Conservation (phyloP, 2,329 filamentous ascomycete species). For the Neofusicoccum cordaticola region DNA sequence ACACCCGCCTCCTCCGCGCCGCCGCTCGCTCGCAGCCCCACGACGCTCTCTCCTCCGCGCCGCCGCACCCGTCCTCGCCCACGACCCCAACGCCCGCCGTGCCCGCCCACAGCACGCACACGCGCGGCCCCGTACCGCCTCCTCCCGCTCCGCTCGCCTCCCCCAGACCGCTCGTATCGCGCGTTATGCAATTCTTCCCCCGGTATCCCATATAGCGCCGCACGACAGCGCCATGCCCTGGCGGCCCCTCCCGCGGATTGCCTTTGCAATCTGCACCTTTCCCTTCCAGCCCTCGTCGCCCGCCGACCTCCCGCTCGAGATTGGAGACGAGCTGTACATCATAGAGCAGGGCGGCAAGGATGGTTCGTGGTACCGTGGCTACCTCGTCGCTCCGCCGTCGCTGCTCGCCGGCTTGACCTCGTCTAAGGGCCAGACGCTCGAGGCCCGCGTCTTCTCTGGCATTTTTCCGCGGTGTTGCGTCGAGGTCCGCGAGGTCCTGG, state of each 20-base stretch:
- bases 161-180: slow-evolving; percentile 12
- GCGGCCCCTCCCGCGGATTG: slow-evolving; percentile 94
- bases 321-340: slow-evolving; percentile 97
- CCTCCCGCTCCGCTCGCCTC: neutral
- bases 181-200: slow-evolving; percentile 18
- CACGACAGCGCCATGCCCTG: slow-evolving; percentile 51
- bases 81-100: neutral
- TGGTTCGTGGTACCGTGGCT: slow-evolving; percentile 90
- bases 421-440: slow-evolving; percentile 85
- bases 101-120: neutral
- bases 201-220: slow-evolving; percentile 15
- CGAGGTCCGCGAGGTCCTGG: slow-evolving; percentile 88
- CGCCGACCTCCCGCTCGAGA: slow-evolving; percentile 91
- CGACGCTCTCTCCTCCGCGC: slow-evolving; percentile 4
- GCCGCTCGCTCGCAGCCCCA: neutral
- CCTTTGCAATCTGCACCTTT: slow-evolving; percentile 94
- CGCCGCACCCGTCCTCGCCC: neutral
- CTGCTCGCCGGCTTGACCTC: slow-evolving; percentile 88
- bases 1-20: neutral
- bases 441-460: slow-evolving; percentile 95
- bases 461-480: slow-evolving; percentile 95
- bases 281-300: slow-evolving; percentile 84
- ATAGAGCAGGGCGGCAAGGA: slow-evolving; percentile 88
- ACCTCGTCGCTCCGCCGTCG: slow-evolving; percentile 90
- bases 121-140: slow-evolving; percentile 6